Percentiles rank a stretch among this genome's conserved stretches.
phyloP scores from a whole-genome alignment of 2,329 filamentous ascomycete genomes.

The Acrocalymma vagum region DNA sequence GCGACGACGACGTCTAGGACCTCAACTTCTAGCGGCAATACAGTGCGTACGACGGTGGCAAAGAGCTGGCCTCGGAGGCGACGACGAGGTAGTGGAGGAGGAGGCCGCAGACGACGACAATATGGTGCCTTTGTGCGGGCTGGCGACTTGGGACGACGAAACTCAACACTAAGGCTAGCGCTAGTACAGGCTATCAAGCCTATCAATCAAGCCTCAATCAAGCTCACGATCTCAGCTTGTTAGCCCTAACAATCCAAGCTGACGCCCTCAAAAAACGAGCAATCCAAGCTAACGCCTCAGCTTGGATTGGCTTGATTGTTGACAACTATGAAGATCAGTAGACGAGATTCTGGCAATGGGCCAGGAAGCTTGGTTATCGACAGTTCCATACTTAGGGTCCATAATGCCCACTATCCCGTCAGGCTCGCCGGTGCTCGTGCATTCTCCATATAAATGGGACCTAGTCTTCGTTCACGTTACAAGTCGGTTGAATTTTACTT shows the following conservation, averaged over 20 bases:
- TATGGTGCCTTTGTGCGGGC: constrained; percentile 9
- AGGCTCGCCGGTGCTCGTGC: too few species aligned
- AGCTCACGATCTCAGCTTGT: constrained; percentile 5
- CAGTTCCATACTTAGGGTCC: too few species aligned
- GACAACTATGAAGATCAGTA: constrained; percentile 10
- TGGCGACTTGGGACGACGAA: constrained; percentile 8
- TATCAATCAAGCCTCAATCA: constrained; percentile 6
- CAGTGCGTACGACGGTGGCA: constrained; percentile 9
- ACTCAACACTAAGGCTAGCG: constrained; percentile 9
- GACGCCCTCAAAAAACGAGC: constrained; percentile 5
- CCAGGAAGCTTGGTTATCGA: too few species aligned
- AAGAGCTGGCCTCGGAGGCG: constrained; percentile 4
- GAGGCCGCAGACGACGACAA: constrained; percentile 14
- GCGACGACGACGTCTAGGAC: neutral
- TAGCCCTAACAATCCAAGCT: constrained; percentile 6
- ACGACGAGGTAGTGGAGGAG: constrained; percentile 8
- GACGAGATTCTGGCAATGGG: too few species aligned
- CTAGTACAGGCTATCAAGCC: constrained; percentile 6
- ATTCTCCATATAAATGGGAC: too few species aligned
- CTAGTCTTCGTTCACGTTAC: too few species aligned
- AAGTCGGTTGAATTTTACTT: too few species aligned
- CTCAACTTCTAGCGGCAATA: constrained; percentile 9
- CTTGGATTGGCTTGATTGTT: constrained; percentile 13
- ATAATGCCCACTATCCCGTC: too few species aligned
- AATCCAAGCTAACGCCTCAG: constrained; percentile 13